These are phyloP conservation scores for Leptodontidium sp. DNA, from an alignment of 2,329 filamentous ascomycete genomes.

Conservation along the genomic window DNA sequence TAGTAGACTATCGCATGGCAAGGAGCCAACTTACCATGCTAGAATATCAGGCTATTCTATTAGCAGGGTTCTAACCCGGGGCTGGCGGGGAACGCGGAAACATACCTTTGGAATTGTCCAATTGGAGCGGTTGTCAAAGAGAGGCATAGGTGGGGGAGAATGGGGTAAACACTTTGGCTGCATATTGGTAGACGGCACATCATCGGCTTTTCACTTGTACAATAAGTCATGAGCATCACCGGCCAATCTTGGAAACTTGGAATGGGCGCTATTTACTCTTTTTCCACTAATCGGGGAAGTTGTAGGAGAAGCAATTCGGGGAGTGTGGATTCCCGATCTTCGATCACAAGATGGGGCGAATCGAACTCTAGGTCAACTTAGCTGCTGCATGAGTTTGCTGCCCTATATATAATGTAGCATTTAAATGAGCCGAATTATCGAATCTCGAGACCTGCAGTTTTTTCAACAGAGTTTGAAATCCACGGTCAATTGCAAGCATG, in stretches of 20 bases:
- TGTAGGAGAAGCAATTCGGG: neutral
- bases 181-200: neutral
- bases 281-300: conserved; percentile 11
- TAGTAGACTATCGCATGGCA: neutral
- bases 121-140: neutral
- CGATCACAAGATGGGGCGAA: neutral
- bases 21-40: neutral
- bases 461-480: neutral
- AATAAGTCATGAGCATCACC: neutral
- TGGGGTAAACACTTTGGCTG: neutral
- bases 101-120: neutral
- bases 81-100: neutral
- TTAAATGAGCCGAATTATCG: neutral
- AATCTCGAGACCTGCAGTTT: neutral
- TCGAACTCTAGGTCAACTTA: neutral
- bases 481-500: conserved; percentile 1
- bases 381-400: neutral
- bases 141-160: conserved; percentile 1
- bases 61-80: neutral
- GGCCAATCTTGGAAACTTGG: neutral
- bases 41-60: neutral
- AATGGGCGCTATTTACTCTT: neutral
- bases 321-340: neutral
- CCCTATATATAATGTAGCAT: conserved; percentile 1
- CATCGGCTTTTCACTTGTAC: neutral